phyloP scores from a whole-genome alignment of 1,139 yeast species.

The Sugiyamaella paludigena region DNA sequence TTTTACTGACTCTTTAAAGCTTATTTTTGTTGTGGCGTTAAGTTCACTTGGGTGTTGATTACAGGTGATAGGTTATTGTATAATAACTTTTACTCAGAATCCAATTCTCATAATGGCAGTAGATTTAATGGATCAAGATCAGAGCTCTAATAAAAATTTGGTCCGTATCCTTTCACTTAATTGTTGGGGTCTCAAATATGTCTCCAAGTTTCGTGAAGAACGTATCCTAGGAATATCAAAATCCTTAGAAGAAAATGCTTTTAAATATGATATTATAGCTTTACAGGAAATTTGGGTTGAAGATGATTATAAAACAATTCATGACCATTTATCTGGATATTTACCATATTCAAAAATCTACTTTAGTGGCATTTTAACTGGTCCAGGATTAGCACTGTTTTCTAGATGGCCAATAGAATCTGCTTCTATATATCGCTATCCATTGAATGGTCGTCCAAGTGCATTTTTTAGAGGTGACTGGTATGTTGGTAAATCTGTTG shows the following conservation, averaged over 20 bases:
- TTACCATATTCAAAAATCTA: slow-evolving; percentile 71
- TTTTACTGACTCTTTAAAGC: too few relatives aligned
- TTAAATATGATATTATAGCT: slow-evolving; percentile 77
- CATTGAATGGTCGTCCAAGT: slow-evolving; percentile 89
- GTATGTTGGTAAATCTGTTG: slow-evolving; percentile 91
- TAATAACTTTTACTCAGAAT: too few relatives aligned
- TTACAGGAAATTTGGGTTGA: slow-evolving; percentile 92
- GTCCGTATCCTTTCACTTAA: slow-evolving; percentile 22
- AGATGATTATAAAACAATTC: slow-evolving; percentile 72
- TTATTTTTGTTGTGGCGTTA: too few relatives aligned
- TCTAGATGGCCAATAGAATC: slow-evolving; percentile 81
- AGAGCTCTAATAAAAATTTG: background rate
- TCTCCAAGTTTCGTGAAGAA: slow-evolving; percentile 63
- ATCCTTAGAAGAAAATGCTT: slow-evolving; percentile 48
- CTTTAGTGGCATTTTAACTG: slow-evolving; percentile 80
- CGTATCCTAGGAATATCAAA: slow-evolving; percentile 76
- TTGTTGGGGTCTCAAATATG: slow-evolving; percentile 65
- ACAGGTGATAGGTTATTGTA: too few relatives aligned
- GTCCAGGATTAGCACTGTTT: slow-evolving; percentile 88
- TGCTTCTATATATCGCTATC: slow-evolving; percentile 77
- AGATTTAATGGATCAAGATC: background rate
- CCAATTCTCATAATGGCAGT: background rate
- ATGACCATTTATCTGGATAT: slow-evolving; percentile 43
- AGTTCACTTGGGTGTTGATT: too few relatives aligned
- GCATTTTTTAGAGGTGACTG: slow-evolving; percentile 96